These are phyloP conservation scores for Colletotrichum sp. DNA, from an alignment of 2,329 filamentous ascomycete genomes.

Conservation along the genomic window DNA sequence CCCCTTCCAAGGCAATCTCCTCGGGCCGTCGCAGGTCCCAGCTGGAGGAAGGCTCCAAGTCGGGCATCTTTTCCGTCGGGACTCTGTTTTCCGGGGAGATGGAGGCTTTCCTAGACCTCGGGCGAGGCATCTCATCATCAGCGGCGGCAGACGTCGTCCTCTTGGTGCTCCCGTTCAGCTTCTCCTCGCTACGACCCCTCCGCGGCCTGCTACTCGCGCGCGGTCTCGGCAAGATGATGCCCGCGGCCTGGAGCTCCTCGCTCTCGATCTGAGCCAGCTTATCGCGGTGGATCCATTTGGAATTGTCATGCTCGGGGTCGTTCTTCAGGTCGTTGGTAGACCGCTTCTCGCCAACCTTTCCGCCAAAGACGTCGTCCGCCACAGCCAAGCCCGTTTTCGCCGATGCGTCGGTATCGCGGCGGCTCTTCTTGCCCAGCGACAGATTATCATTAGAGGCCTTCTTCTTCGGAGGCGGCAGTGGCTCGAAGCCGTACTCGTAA, in stretches of 20 bases:
- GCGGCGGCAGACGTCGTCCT: constrained; percentile 29
- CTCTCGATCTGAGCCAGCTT: constrained; percentile 84
- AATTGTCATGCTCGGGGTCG: constrained; percentile 56
- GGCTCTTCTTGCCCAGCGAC: constrained; percentile 16
- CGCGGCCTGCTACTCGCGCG: constrained; percentile 56
- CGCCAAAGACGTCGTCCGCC: constrained; percentile 26
- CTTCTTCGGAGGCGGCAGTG: constrained; percentile 31
- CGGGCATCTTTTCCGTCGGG: constrained; percentile 41
- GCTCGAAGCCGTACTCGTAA: constrained; percentile 23
- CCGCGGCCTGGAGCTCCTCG: constrained; percentile 79
- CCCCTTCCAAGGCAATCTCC: constrained; percentile 71
- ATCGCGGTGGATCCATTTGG: constrained; percentile 86
- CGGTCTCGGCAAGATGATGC: constrained; percentile 64
- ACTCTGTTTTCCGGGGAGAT: constrained; percentile 38
- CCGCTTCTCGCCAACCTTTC: constrained; percentile 25
- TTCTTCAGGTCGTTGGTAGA: constrained; percentile 28
- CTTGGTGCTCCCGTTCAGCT: constrained; percentile 29
- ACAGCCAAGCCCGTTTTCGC: constrained; percentile 25
- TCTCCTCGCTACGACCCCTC: constrained; percentile 46
- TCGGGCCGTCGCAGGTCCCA: constrained; percentile 82
- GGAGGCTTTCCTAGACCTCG: constrained; percentile 49
- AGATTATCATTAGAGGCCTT: constrained; percentile 41
- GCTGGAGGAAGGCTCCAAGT: constrained; percentile 47
- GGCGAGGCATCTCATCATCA: constrained; percentile 1
- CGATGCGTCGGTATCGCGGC: constrained; percentile 24